These are phyloP conservation scores for Capsicum chinense DNA, from an alignment of 257 asterid species.

Conservation along the genomic window DNA sequence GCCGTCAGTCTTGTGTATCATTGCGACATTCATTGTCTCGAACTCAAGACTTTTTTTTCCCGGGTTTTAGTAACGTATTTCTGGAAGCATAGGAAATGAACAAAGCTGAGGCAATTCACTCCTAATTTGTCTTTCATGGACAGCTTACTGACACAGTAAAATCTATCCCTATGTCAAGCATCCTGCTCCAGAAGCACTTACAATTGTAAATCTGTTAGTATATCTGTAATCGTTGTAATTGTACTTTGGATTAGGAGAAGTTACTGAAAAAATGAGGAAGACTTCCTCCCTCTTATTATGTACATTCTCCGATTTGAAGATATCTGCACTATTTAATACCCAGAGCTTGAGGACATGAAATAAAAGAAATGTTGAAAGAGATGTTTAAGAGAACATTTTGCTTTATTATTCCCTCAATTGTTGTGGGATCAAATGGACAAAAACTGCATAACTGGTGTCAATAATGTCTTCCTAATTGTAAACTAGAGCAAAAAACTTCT, in stretches of 20 bases:
- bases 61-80: background rate
- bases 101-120: background rate
- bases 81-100: background rate
- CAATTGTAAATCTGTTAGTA: background rate
- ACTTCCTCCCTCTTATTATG: conserved; percentile 10
- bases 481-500: background rate
- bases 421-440: background rate
- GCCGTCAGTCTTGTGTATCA: conserved; percentile 1
- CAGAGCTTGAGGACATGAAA: conserved; percentile 20
- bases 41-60: background rate
- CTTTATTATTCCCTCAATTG: background rate
- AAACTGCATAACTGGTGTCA: conserved; percentile 11
- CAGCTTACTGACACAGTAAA: background rate
- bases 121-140: background rate
- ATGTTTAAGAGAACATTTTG: background rate
- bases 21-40: background rate
- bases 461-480: background rate
- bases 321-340: background rate
- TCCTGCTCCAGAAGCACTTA: background rate
- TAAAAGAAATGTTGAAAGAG: background rate
- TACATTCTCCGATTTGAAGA: background rate
- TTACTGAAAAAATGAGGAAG: conserved; percentile 10
- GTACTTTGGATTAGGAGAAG: background rate
- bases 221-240: background rate
- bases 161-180: background rate